These are phyloP conservation scores for Epichloe amarillans DNA, from an alignment of 2,329 filamentous ascomycete genomes.

Conservation along the genomic window DNA sequence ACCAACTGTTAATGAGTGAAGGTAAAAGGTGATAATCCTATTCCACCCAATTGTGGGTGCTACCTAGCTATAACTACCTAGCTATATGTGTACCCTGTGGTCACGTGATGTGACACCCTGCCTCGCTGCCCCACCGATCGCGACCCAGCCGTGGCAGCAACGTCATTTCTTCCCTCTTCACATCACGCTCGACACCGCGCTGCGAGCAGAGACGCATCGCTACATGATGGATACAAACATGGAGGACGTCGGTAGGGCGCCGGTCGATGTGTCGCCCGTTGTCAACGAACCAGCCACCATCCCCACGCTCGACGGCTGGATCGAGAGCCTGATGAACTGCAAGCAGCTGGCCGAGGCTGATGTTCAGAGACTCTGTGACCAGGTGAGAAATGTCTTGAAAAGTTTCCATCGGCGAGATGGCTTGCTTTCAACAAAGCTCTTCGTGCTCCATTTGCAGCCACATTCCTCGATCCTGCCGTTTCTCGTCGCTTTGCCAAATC, in stretches of 20 bases:
- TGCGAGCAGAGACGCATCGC: conserved; percentile 8
- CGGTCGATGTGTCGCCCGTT: conserved; percentile 61
- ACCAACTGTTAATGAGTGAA: too few relatives aligned
- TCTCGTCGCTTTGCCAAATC: neutral
- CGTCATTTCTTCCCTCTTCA: conserved; percentile 15
- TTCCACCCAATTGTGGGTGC: too few relatives aligned
- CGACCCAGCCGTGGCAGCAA: conserved; percentile 15
- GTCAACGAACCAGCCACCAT: conserved; percentile 74
- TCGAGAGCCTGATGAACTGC: conserved; percentile 95
- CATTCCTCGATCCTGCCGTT: neutral
- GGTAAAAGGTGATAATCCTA: too few relatives aligned
- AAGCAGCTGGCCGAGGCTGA: conserved; percentile 94
- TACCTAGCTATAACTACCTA: too few relatives aligned
- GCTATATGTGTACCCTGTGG: too few relatives aligned
- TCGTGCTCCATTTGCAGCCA: neutral
- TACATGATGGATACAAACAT: conserved; percentile 85
- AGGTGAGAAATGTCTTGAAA: conserved; percentile 43
- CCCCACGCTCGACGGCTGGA: conserved; percentile 92
- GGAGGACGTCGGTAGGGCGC: conserved; percentile 88
- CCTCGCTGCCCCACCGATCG: conserved; percentile 9
- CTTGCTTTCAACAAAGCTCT: neutral
- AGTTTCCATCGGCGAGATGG: neutral
- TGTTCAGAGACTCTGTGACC: conserved; percentile 93
- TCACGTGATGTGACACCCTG: too few relatives aligned
- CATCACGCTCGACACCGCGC: conserved; percentile 9